Conservation (phyloP, 768 basidiomycete species). For the Megacollybia marginata region DNA sequence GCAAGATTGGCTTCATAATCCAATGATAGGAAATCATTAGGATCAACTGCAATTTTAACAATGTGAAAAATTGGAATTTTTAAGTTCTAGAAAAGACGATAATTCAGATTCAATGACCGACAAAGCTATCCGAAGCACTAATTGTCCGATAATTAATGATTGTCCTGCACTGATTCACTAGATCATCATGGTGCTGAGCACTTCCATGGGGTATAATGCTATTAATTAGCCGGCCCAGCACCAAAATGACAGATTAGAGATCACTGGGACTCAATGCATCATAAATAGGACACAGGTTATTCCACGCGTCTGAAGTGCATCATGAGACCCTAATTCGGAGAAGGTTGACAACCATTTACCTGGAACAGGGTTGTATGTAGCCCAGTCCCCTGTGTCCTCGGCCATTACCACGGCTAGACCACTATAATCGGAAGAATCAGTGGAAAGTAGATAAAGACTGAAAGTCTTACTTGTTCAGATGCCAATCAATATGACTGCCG, state of each 20-base stretch:
- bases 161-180: too few relatives aligned
- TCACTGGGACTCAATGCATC: not conserved
- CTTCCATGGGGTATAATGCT: too few relatives aligned
- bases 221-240: too few relatives aligned
- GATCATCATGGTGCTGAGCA: too few relatives aligned
- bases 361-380: conserved; percentile 4
- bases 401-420: conserved; percentile 11
- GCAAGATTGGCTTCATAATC: too few relatives aligned
- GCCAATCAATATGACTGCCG: conserved; percentile 23
- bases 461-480: conserved; percentile 19
- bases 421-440: not conserved
- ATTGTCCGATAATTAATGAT: too few relatives aligned
- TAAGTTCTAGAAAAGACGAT: too few relatives aligned
- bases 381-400: conserved; percentile 8
- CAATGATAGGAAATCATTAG: too few relatives aligned
- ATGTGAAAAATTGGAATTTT: too few relatives aligned
- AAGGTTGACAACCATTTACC: not conserved
- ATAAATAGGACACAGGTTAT: conserved; percentile 17
- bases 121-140: too few relatives aligned
- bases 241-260: not conserved
- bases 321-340: not conserved
- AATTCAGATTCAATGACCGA: too few relatives aligned
- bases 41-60: too few relatives aligned
- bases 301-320: conserved; percentile 8
- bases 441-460: not conserved